phyloP scores from a whole-genome alignment of 2,329 filamentous ascomycete species.

The Xylariaceae sp. region DNA sequence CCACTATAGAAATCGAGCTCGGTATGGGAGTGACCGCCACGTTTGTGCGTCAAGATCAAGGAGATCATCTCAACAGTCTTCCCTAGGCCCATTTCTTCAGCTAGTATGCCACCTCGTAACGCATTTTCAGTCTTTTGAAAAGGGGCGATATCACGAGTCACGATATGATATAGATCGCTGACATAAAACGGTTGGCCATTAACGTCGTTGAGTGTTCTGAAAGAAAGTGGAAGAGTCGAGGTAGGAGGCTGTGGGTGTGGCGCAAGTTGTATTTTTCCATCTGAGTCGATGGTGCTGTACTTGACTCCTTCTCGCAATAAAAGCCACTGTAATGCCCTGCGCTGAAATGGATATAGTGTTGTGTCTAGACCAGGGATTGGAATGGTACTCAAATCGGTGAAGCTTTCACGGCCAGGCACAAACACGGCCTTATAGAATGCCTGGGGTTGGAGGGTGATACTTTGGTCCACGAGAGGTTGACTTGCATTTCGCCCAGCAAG shows the following conservation, averaged over 20 bases:
- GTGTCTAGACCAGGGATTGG: conserved; percentile 53
- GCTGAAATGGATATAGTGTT: conserved; percentile 74
- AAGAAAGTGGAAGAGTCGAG: conserved; percentile 49
- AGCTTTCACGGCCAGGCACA: conserved; percentile 56
- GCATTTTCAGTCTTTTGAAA: conserved; percentile 51
- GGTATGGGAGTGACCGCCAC: conserved; percentile 36
- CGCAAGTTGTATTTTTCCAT: conserved; percentile 34
- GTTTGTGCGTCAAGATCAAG: conserved; percentile 68
- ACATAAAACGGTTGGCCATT: conserved; percentile 45
- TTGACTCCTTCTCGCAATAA: conserved; percentile 67
- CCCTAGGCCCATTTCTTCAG: conserved; percentile 84
- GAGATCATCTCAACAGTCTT: conserved; percentile 80
- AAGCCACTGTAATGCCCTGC: conserved; percentile 73
- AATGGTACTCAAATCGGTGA: conserved; percentile 47
- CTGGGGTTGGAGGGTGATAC: conserved; percentile 50
- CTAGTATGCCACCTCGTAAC: conserved; percentile 68
- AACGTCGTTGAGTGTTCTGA: conserved; percentile 51
- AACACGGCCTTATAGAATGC: conserved; percentile 74
- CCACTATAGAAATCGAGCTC: conserved; percentile 48
- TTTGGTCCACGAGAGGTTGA: background rate
- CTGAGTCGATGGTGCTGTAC: conserved; percentile 44
- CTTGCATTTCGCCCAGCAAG: conserved; percentile 29
- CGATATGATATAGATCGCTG: conserved; percentile 67
- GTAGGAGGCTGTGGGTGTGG: conserved; percentile 28
- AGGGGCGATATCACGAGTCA: conserved; percentile 54